Evolutionary conservation across 1,139 yeast species (phyloP).

Genomic region (Geotrichum carabidarum): DNA sequence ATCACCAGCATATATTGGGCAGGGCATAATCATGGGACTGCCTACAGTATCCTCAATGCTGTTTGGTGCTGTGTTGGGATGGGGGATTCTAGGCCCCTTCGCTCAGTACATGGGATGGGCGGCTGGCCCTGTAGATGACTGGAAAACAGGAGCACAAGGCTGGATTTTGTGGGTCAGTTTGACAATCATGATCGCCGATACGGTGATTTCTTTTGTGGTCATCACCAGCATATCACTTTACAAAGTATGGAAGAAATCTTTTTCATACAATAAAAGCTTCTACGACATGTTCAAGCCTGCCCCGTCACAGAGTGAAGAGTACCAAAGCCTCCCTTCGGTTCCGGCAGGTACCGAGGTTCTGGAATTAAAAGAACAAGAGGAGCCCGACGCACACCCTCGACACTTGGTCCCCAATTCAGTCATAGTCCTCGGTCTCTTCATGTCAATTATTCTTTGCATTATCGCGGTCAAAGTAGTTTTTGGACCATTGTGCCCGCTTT

Average conservation of each 20-base stretch:
- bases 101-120: conserved; percentile 76
- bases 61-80: conserved; percentile 81
- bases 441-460: conserved; percentile 65
- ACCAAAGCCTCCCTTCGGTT: not conserved
- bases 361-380: conserved; percentile 35
- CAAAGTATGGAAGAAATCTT: conserved; percentile 3
- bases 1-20: conserved; percentile 95
- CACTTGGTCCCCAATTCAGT: conserved; percentile 50
- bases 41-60: conserved; percentile 90
- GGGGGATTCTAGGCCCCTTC: conserved; percentile 84
- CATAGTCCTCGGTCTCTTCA: conserved; percentile 56
- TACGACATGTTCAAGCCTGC: conserved; percentile 3
- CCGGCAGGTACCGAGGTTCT: not conserved
- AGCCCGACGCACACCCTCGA: conserved; percentile 38
- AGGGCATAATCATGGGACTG: conserved; percentile 95
- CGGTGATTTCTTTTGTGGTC: conserved; percentile 72
- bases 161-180: conserved; percentile 95
- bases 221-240: conserved; percentile 42
- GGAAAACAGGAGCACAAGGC: conserved; percentile 93
- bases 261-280: not conserved
- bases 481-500: conserved; percentile 64
- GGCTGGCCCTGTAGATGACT: conserved; percentile 81
- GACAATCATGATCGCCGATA: conserved; percentile 90
- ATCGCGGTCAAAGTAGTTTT: conserved; percentile 61
- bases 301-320: not conserved